Conservation (phyloP, 2,329 filamentous ascomycete genomes). For the Aspergillus calidoustus region DNA sequence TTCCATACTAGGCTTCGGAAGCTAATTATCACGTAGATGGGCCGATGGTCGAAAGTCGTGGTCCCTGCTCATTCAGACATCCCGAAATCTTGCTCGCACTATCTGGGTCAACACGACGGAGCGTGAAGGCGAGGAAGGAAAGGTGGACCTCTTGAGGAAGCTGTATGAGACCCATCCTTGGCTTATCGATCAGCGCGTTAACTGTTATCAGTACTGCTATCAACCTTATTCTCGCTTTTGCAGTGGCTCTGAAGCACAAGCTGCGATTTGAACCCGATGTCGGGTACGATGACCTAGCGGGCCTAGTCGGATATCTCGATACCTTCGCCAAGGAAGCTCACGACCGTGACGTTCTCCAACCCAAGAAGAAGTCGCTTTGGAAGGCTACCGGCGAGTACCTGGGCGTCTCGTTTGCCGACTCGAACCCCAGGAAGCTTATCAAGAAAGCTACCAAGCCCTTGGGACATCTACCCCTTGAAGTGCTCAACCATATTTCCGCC, state of each 20-base stretch:
- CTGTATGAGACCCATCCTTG: slow-evolving; percentile 46
- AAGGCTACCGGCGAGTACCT: slow-evolving; percentile 73
- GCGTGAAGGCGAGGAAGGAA: slow-evolving; percentile 60
- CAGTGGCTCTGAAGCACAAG: slow-evolving; percentile 78
- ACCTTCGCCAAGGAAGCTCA: slow-evolving; percentile 71
- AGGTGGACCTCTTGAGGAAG: slow-evolving; percentile 72
- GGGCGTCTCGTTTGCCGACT: slow-evolving; percentile 74
- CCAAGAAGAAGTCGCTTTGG: slow-evolving; percentile 56
- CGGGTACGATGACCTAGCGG: slow-evolving; percentile 73
- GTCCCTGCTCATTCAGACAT: slow-evolving; percentile 60
- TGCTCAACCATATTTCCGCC: slow-evolving; percentile 71
- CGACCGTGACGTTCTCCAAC: slow-evolving; percentile 42
- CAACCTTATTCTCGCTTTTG: slow-evolving; percentile 77
- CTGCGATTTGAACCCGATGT: slow-evolving; percentile 83
- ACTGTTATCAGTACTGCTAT: slow-evolving; percentile 58
- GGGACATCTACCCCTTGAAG: slow-evolving; percentile 83
- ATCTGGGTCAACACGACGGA: slow-evolving; percentile 81
- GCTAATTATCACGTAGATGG: slow-evolving; percentile 43
- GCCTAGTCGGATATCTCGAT: slow-evolving; percentile 72
- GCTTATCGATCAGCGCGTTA: slow-evolving; percentile 11
- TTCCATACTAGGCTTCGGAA: slow-evolving; percentile 2
- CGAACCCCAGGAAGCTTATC: slow-evolving; percentile 77
- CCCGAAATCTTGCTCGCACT: slow-evolving; percentile 66
- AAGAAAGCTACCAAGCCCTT: slow-evolving; percentile 74
- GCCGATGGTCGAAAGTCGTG: slow-evolving; percentile 68